Evolutionary conservation across 208 protist species (phyloP).

Genomic region (Acanthamoeba healyi): DNA sequence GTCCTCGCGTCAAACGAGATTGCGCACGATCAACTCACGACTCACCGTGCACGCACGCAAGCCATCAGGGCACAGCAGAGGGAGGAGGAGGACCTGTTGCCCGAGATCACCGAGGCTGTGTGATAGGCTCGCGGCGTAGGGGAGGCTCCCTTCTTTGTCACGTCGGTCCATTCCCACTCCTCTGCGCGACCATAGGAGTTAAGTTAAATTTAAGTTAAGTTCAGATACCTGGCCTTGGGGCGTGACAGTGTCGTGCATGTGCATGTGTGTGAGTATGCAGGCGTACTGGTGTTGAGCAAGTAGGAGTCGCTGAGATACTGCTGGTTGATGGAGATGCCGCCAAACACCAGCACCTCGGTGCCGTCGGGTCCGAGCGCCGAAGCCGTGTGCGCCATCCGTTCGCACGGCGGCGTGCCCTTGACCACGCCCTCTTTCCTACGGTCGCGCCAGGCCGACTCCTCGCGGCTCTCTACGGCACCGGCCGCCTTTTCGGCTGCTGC

Average conservation of each 20-base stretch:
- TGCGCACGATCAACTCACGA: too few relatives aligned
- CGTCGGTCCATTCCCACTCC: slow-evolving; percentile 7
- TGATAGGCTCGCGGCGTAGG: background rate
- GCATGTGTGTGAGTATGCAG: too few relatives aligned
- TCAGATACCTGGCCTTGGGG: background rate
- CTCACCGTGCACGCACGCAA: too few relatives aligned
- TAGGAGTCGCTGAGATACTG: background rate
- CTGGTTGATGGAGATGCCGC: background rate
- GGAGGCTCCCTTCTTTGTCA: background rate
- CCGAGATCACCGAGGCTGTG: background rate
- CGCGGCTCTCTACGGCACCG: too few relatives aligned
- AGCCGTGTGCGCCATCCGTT: background rate
- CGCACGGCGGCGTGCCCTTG: background rate
- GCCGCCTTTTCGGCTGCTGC: background rate
- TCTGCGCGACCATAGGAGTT: background rate
- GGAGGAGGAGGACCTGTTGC: too few relatives aligned
- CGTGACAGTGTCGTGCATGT: too few relatives aligned
- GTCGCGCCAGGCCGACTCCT: too few relatives aligned
- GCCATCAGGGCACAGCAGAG: background rate
- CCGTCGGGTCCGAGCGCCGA: background rate
- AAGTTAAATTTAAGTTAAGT: too few relatives aligned
- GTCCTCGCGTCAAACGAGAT: too few relatives aligned
- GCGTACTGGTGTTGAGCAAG: background rate
- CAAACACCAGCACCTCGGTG: background rate
- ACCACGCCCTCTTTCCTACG: too few relatives aligned